phyloP scores from a whole-genome alignment of 129 eudicot genomes.

The Tanacetum coccineum region DNA sequence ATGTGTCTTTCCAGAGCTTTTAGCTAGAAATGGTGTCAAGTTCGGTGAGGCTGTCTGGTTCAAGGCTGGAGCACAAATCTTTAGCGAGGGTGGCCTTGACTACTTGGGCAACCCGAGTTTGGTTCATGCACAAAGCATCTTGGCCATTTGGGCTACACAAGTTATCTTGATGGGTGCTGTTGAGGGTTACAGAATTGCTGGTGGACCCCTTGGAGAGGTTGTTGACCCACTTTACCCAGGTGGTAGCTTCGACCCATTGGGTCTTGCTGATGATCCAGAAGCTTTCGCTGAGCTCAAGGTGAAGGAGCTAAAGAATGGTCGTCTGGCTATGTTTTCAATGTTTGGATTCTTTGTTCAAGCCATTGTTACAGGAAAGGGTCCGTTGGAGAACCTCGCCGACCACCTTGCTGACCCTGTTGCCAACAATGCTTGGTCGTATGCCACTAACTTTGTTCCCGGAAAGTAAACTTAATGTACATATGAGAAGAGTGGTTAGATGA shows the following conservation, averaged over 20 bases:
- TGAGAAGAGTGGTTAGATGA: not conserved
- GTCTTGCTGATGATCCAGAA: not conserved
- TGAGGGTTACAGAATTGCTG: slow-evolving; percentile 55
- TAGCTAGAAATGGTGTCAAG: too few relatives aligned
- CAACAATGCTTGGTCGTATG: not conserved
- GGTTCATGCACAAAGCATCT: slow-evolving; percentile 64
- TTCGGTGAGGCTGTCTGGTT: too few relatives aligned
- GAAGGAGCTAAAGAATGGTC: not conserved
- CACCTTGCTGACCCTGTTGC: not conserved
- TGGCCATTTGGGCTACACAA: slow-evolving; percentile 67
- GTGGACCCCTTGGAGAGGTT: slow-evolving; percentile 67
- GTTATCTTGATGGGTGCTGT: slow-evolving; percentile 64
- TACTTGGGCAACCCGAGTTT: slow-evolving; percentile 62
- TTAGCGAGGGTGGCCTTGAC: slow-evolving; percentile 45
- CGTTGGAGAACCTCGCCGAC: not conserved
- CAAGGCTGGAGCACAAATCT: too few relatives aligned
- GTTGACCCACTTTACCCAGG: slow-evolving; percentile 10
- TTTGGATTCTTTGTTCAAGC: not conserved
- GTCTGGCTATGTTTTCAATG: not conserved
- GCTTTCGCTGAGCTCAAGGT: not conserved
- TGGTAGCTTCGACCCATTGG: not conserved
- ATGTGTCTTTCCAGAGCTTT: too few relatives aligned
- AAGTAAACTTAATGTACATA: not conserved
- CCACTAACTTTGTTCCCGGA: not conserved
- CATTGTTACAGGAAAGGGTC: not conserved